A percentile compares a stretch with the other conserved stretches of the same genome.
Evolutionary conservation across 1,139 yeast genomes (phyloP).

Genomic region (Hemisphaericaspora subhashii): DNA sequence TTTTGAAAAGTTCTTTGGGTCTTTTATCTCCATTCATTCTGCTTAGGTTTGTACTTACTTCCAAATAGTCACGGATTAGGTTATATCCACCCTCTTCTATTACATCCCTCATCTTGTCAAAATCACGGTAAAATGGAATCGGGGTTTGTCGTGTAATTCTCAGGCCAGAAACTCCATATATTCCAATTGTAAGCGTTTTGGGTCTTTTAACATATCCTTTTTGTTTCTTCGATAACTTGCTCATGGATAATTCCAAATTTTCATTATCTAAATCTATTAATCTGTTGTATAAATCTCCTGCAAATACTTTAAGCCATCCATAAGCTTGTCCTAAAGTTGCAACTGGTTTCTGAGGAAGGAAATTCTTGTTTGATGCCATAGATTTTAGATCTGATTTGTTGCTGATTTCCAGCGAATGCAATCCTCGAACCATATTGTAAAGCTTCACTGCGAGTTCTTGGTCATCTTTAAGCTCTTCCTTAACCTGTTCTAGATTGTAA

Average conservation of each 20-base stretch:
- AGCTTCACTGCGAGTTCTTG: slow-evolving; percentile 47
- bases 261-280: slow-evolving; percentile 78
- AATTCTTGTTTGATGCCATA: slow-evolving; percentile 86
- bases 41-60: slow-evolving; percentile 23
- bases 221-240: slow-evolving; percentile 22
- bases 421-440: slow-evolving; percentile 66
- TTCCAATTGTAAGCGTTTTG: slow-evolving; percentile 46
- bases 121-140: slow-evolving; percentile 38
- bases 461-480: slow-evolving; percentile 39
- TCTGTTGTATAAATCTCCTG: slow-evolving; percentile 75
- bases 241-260: slow-evolving; percentile 31
- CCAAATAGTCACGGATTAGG: slow-evolving; percentile 32
- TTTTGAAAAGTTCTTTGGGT: slow-evolving; percentile 30
- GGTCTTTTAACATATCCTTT: slow-evolving; percentile 46
- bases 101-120: slow-evolving; percentile 35
- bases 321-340: slow-evolving; percentile 55
- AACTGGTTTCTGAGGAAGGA: slow-evolving; percentile 55
- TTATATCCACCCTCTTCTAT: slow-evolving; percentile 32
- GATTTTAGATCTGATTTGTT: slow-evolving; percentile 69
- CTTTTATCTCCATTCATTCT: slow-evolving; percentile 35
- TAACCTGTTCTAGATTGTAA: slow-evolving; percentile 36
- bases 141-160: slow-evolving; percentile 48
- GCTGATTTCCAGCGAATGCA: slow-evolving; percentile 50
- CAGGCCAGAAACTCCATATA: slow-evolving; percentile 21
- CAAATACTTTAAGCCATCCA: slow-evolving; percentile 81